Percentiles rank a stretch among this genome's conserved stretches.
These are phyloP conservation scores for Suillus clintonianus DNA, from an alignment of 768 basidiomycete species.

Conservation along the genomic window DNA sequence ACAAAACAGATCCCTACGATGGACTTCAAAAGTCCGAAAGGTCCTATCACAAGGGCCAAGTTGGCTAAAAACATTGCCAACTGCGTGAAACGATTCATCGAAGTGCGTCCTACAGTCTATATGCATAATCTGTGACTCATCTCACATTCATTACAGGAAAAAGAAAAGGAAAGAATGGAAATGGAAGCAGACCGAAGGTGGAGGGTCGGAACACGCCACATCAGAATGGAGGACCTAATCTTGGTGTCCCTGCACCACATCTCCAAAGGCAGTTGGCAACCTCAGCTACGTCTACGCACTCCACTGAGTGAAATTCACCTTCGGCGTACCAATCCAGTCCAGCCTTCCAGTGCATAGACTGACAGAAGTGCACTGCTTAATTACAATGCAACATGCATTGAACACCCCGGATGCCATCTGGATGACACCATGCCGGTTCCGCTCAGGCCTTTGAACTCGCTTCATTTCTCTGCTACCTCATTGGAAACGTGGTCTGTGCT, in stretches of 20 bases:
- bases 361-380: no score
- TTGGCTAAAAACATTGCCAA: constrained; percentile 81
- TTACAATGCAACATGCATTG: not conserved
- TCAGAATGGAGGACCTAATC: constrained; percentile 66
- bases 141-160: constrained; percentile 40
- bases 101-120: constrained; percentile 36
- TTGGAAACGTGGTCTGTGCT: not conserved
- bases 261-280: constrained; percentile 82
- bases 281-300: constrained; percentile 58
- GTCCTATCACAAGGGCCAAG: constrained; percentile 75
- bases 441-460: not conserved
- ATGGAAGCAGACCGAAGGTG: constrained; percentile 63
- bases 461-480: not conserved
- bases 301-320: not conserved
- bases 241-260: constrained; percentile 83
- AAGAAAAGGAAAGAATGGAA: constrained; percentile 54
- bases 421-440: not conserved
- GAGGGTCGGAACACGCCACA: constrained; percentile 58
- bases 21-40: constrained; percentile 77
- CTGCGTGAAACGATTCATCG: constrained; percentile 69
- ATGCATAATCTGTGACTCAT: constrained; percentile 6
- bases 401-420: not conserved
- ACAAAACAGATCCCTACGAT: constrained; percentile 81
- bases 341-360: not conserved
- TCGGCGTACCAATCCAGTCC: not conserved